Evolutionary conservation across 1,284 basidiomycete species (phyloP).

Genomic region (Mycena citricolor): DNA sequence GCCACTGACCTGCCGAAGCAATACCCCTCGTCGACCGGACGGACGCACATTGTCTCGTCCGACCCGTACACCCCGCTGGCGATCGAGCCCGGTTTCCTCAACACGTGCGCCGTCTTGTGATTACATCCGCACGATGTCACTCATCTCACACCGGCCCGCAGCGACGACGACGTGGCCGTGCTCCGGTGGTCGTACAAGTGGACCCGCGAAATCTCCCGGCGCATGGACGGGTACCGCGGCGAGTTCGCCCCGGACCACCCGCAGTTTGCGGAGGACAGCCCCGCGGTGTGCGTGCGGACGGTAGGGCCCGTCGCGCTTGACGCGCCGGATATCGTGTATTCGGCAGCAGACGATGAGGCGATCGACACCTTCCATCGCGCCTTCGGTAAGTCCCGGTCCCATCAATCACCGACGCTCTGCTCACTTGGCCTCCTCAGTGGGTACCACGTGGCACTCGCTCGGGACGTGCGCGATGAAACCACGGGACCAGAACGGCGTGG

Average conservation of each 20-base stretch:
- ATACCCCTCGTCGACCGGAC: slow-evolving; percentile 33
- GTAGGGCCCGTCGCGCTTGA: slow-evolving; percentile 40
- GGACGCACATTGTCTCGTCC: slow-evolving; percentile 32
- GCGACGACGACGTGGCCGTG: slow-evolving; percentile 51
- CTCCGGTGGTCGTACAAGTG: slow-evolving; percentile 59
- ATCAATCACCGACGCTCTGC: background rate
- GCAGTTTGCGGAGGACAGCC: slow-evolving; percentile 43
- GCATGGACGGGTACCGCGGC: slow-evolving; percentile 55
- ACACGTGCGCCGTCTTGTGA: slow-evolving; percentile 4
- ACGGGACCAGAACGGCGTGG: slow-evolving; percentile 54
- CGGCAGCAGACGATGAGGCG: slow-evolving; percentile 51
- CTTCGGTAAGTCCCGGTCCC: slow-evolving; percentile 40
- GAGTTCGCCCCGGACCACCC: slow-evolving; percentile 49
- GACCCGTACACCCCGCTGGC: slow-evolving; percentile 29
- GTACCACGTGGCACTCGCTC: too few relatives aligned
- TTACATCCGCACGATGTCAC: background rate
- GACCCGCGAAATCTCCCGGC: slow-evolving; percentile 52
- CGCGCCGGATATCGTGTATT: slow-evolving; percentile 50
- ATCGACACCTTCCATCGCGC: slow-evolving; percentile 48
- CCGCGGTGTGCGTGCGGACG: slow-evolving; percentile 35
- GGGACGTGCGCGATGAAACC: slow-evolving; percentile 70
- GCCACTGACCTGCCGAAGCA: slow-evolving; percentile 1
- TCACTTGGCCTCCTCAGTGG: slow-evolving; percentile 3
- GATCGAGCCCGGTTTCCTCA: slow-evolving; percentile 42
- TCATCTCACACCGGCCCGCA: slow-evolving; percentile 29